Percentiles rank a stretch among this genome's conserved stretches.
Evolutionary conservation across 176 grass and related monocot species (phyloP).

Genomic region (Themeda triandra): DNA sequence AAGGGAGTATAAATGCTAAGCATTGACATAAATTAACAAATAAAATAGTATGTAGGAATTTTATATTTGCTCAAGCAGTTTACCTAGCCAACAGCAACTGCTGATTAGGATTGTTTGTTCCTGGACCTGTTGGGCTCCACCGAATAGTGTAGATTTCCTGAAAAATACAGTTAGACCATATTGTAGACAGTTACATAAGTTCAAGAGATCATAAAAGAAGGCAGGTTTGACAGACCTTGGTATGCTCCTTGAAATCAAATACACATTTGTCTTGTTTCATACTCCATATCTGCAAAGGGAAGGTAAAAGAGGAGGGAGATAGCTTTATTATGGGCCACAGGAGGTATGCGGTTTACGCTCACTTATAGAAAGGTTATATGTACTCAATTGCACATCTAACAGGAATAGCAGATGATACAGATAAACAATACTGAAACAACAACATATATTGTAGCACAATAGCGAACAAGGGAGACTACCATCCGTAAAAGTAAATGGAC

Average conservation of each 20-base stretch:
- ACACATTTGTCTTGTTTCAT: slow-evolving; percentile 92
- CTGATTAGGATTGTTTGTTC: slow-evolving; percentile 78
- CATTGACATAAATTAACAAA: not conserved
- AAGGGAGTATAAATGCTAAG: not conserved
- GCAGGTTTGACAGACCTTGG: slow-evolving; percentile 52
- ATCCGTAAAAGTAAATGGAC: not conserved
- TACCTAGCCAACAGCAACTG: slow-evolving; percentile 96
- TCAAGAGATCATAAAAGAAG: not conserved
- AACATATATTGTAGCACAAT: not conserved
- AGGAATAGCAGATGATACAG: not conserved
- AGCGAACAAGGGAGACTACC: not conserved
- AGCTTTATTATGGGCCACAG: not conserved
- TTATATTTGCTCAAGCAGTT: not conserved
- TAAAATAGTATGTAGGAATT: not conserved
- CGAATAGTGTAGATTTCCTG: slow-evolving; percentile 99
- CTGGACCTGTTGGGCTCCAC: slow-evolving; percentile 90
- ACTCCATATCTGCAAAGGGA: slow-evolving; percentile 82
- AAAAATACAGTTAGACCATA: slow-evolving; percentile 31
- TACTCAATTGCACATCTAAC: not conserved
- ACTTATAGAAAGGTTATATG: not conserved
- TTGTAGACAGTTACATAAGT: slow-evolving; percentile 3
- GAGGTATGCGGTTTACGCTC: not conserved
- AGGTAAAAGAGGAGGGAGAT: not conserved
- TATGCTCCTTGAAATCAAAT: slow-evolving; percentile 92
- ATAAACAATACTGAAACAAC: not conserved